Conservation (phyloP, 202 grass and related monocot species). For the Saccharum hybrid region DNA sequence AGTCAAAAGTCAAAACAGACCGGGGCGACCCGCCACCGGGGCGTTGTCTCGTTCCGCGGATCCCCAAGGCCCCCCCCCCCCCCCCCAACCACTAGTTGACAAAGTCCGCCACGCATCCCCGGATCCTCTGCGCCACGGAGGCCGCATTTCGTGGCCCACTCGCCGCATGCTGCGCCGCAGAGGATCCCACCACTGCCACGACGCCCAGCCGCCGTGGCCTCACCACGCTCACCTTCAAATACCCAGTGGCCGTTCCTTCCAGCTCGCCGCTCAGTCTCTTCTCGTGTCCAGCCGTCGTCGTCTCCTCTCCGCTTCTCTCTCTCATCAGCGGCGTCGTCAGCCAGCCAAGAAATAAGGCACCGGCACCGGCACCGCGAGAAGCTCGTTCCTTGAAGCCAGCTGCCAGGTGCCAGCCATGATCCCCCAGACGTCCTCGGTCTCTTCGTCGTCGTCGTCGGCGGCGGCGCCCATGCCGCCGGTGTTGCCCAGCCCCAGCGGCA, state of each 20-base stretch:
- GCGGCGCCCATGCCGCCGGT: not conserved
- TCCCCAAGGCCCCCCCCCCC: no score
- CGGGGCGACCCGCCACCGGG: not conserved
- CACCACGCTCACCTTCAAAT: constrained; percentile 47
- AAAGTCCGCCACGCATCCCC: constrained; percentile 36
- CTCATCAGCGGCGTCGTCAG: not conserved
- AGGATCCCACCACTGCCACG: constrained; percentile 9
- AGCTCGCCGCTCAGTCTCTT: not conserved
- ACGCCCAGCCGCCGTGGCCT: constrained; percentile 7
- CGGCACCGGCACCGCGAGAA: not conserved
- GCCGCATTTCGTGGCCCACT: accelerated
- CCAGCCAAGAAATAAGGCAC: not conserved
- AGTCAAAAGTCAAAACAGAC: constrained; percentile 57
- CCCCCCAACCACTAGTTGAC: constrained; percentile 43
- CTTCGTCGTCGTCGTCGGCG: not conserved
- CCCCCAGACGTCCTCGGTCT: not conserved
- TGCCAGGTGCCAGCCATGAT: not conserved
- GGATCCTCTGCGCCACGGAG: constrained; percentile 20
- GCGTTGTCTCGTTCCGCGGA: not conserved
- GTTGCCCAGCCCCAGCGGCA: not conserved
- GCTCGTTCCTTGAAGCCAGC: not conserved
- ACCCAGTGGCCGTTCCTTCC: not conserved
- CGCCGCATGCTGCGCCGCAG: not conserved
- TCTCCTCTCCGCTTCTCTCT: not conserved
- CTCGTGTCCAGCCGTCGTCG: not conserved